These are phyloP conservation scores for Crithidia bombi DNA, from an alignment of 208 protist species.

Conservation along the genomic window DNA sequence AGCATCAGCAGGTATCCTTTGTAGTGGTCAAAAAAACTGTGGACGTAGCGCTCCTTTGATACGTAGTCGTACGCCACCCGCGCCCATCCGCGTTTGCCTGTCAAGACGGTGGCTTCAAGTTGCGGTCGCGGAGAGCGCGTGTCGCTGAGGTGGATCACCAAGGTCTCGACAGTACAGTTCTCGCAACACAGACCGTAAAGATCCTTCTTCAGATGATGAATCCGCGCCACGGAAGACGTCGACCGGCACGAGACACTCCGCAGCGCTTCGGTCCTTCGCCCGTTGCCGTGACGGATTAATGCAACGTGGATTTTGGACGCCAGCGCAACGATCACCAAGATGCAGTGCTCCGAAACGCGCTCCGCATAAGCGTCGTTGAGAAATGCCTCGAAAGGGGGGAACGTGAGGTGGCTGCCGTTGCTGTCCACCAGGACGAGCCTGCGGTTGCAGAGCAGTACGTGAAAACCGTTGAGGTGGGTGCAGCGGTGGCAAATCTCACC, in stretches of 20 bases:
- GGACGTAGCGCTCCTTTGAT: conserved; percentile 30
- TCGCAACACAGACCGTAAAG: conserved; percentile 66
- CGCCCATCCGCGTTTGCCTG: conserved; percentile 15
- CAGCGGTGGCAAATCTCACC: conserved; percentile 26
- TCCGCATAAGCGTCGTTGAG: conserved; percentile 66
- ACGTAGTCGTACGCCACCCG: conserved; percentile 23
- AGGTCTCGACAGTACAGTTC: conserved; percentile 60
- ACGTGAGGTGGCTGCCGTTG: conserved; percentile 46
- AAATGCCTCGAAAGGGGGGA: conserved; percentile 55
- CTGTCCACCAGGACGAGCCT: conserved; percentile 57
- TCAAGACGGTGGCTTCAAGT: conserved; percentile 26
- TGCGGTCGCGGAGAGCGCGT: neutral
- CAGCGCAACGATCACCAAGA: conserved; percentile 60
- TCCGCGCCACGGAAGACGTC: conserved; percentile 37
- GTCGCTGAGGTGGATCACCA: conserved; percentile 29
- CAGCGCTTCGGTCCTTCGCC: conserved; percentile 17
- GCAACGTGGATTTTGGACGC: conserved; percentile 54
- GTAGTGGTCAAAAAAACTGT: conserved; percentile 54
- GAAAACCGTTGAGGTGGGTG: conserved; percentile 39
- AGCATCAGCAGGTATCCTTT: conserved; percentile 43
- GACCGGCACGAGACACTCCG: conserved; percentile 36
- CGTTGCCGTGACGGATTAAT: conserved; percentile 34
- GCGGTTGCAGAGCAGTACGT: conserved; percentile 48
- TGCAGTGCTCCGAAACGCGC: conserved; percentile 29
- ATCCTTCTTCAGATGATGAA: conserved; percentile 51